Conservation (phyloP, 257 asterid genomes). For the Forsythia suspensa region DNA sequence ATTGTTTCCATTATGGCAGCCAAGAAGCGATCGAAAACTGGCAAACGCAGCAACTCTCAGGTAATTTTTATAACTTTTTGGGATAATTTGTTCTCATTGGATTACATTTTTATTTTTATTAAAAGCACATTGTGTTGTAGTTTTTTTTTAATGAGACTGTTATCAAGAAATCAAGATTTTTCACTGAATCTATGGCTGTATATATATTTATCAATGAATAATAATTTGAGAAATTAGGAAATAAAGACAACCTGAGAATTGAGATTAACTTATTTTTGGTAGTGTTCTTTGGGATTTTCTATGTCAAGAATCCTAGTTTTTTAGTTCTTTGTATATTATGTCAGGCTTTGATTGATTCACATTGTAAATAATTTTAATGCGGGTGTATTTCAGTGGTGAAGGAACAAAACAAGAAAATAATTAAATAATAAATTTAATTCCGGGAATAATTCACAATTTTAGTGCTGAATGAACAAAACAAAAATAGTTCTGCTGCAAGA, state of each 20-base stretch:
- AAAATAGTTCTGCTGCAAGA: not conserved
- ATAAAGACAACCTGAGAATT: not conserved
- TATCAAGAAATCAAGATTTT: not conserved
- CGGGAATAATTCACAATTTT: too few species aligned
- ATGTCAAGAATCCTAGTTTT: not conserved
- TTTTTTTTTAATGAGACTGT: not conserved
- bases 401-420: not conserved
- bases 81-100: not conserved
- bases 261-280: not conserved
- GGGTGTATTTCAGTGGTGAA: not conserved
- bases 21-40: not conserved
- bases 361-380: not conserved
- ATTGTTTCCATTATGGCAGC: not conserved
- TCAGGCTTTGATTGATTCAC: not conserved
- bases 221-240: not conserved
- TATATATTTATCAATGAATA: not conserved
- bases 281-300: not conserved
- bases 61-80: not conserved
- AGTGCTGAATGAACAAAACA: not conserved
- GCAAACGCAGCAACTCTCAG: not conserved
- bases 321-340: not conserved
- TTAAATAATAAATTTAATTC: not conserved
- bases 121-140: not conserved
- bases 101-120: not conserved
- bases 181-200: not conserved